A percentile compares a stretch with the other conserved stretches of the same genome.
Evolutionary conservation across 2,329 filamentous ascomycete species (phyloP).

Genomic region (Botrytis squamosa): DNA sequence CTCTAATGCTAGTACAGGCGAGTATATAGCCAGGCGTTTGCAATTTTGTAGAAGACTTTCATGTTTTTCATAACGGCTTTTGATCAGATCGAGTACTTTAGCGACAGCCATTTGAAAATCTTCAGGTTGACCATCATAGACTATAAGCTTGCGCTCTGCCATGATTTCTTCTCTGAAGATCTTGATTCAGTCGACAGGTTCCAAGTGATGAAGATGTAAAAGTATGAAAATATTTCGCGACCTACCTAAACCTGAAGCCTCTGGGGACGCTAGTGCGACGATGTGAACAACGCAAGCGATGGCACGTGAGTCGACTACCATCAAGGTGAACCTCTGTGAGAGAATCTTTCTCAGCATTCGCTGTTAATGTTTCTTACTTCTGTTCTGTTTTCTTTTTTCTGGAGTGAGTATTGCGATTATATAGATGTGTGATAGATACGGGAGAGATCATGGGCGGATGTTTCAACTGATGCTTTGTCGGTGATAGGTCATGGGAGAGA

Average conservation of each 20-base stretch:
- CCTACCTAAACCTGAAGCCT: background rate
- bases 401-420: fast-evolving
- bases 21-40: too few species aligned
- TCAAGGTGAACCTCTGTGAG: background rate
- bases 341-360: background rate
- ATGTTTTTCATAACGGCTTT: too few species aligned
- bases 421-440: fast-evolving
- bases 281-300: background rate
- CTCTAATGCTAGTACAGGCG: too few species aligned
- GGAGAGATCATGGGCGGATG: fast-evolving
- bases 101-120: too few species aligned
- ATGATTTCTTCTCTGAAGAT: too few species aligned
- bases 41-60: too few species aligned
- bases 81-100: too few species aligned
- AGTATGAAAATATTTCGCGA: background rate
- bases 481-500: background rate
- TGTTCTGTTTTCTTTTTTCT: background rate
- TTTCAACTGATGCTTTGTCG: fast-evolving
- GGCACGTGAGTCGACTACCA: background rate
- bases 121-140: too few species aligned
- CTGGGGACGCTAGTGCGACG: fast-evolving
- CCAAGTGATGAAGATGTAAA: background rate
- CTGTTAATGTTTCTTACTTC: background rate
- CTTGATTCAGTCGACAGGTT: too few species aligned
- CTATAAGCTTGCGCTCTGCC: too few species aligned